These are phyloP conservation scores for Leccinum aurantiacum DNA, from an alignment of 768 basidiomycete genomes.

Conservation along the genomic window DNA sequence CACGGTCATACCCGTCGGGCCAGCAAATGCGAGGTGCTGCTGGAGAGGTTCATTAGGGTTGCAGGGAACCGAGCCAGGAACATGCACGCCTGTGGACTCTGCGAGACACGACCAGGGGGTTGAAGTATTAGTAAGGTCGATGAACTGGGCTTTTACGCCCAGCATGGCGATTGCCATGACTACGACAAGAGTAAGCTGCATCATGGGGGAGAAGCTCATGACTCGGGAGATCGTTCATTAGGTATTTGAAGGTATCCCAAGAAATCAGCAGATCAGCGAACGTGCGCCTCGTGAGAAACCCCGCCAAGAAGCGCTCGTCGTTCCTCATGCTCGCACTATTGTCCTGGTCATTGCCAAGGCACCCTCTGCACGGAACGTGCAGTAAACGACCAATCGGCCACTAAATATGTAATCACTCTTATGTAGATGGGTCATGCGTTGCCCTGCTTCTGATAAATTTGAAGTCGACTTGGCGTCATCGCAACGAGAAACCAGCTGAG, in stretches of 20 bases:
- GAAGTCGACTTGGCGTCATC: too few relatives aligned
- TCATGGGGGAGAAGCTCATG: not conserved
- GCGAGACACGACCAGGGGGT: conserved; percentile 22
- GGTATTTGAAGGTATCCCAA: not conserved
- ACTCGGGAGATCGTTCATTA: not conserved
- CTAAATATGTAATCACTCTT: not conserved
- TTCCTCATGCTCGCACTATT: not conserved
- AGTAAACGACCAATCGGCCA: not conserved
- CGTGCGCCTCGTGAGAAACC: not conserved
- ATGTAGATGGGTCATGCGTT: too few relatives aligned
- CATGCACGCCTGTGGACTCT: conserved; percentile 30
- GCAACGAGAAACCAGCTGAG: too few relatives aligned
- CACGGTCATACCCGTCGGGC: conserved; percentile 23
- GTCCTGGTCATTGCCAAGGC: too few relatives aligned
- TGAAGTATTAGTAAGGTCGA: conserved; percentile 15
- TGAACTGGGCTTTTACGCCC: conserved; percentile 17
- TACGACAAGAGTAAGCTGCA: conserved; percentile 9
- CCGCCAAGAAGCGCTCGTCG: not conserved
- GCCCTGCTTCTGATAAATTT: too few relatives aligned
- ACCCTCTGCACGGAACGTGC: not conserved
- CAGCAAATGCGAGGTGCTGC: conserved; percentile 27
- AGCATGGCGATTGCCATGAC: conserved; percentile 8
- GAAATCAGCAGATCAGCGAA: not conserved
- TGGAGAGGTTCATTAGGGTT: conserved; percentile 30
- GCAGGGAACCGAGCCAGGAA: conserved; percentile 29